phyloP scores from a whole-genome alignment of 2,329 filamentous ascomycete species.

The Aureobasidium sp. region DNA sequence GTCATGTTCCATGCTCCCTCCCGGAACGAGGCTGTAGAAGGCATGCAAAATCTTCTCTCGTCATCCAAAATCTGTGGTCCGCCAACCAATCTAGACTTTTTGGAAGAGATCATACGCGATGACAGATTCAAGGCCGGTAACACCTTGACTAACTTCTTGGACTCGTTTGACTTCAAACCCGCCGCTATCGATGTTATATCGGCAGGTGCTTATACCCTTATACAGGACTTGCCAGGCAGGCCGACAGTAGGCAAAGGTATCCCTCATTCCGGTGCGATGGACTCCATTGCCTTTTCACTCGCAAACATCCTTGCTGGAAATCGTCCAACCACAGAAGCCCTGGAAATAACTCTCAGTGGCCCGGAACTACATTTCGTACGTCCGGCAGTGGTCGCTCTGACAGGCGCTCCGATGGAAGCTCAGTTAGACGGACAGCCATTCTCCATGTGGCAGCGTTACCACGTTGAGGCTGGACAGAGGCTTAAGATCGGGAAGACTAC shows the following conservation, averaged over 20 bases:
- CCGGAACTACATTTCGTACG: constrained; percentile 50
- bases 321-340: constrained; percentile 37
- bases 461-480: constrained; percentile 43
- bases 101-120: constrained; percentile 42
- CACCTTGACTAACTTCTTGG: constrained; percentile 51
- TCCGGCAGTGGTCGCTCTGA: constrained; percentile 48
- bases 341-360: constrained; percentile 54
- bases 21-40: constrained; percentile 36
- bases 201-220: constrained; percentile 48
- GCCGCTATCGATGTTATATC: constrained; percentile 49
- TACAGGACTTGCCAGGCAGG: constrained; percentile 53
- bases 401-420: constrained; percentile 47
- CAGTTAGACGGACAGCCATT: constrained; percentile 42
- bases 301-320: constrained; percentile 56
- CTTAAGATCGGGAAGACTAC: constrained; percentile 49
- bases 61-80: constrained; percentile 45
- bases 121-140: constrained; percentile 40
- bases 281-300: constrained; percentile 48
- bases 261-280: constrained; percentile 54
- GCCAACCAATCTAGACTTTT: constrained; percentile 50
- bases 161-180: constrained; percentile 42
- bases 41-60: constrained; percentile 37
- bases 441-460: constrained; percentile 49
- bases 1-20: constrained; percentile 46
- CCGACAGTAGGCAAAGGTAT: constrained; percentile 50